Percentiles rank a stretch among this genome's conserved stretches.
These are phyloP conservation scores for Pseudozyma flocculosa DNA, from an alignment of 1,284 basidiomycete species.

Conservation along the genomic window DNA sequence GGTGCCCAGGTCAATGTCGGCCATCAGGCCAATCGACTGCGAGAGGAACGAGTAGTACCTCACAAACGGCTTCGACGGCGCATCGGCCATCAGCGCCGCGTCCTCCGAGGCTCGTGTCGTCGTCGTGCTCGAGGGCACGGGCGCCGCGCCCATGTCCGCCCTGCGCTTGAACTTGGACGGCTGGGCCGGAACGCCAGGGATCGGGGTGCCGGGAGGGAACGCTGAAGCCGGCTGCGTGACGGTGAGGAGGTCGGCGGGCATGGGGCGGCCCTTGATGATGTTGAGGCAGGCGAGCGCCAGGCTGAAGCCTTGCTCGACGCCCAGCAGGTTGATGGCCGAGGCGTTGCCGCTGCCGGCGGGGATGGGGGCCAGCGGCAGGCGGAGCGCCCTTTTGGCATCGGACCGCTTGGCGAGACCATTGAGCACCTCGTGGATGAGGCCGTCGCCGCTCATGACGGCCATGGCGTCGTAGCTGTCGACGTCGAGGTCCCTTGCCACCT, in stretches of 20 bases:
- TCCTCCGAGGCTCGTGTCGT: conserved; percentile 6
- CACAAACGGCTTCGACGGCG: conserved; percentile 32
- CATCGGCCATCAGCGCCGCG: conserved; percentile 19
- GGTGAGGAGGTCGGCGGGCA: conserved; percentile 80
- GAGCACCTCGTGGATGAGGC: conserved; percentile 83
- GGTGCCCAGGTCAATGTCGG: conserved; percentile 74
- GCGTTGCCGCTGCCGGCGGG: conserved; percentile 86
- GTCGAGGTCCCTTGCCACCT: conserved; percentile 68
- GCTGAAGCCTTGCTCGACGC: conserved; percentile 48
- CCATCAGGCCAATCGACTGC: conserved; percentile 84
- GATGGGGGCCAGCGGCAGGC: conserved; percentile 77
- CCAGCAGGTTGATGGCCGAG: conserved; percentile 71
- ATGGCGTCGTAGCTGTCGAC: conserved; percentile 68
- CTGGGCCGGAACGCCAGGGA: conserved; percentile 10
- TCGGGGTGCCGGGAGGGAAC: conserved; percentile 21
- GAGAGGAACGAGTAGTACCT: conserved; percentile 81
- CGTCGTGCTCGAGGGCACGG: conserved; percentile 1
- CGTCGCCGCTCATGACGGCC: conserved; percentile 85
- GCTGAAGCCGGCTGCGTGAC: conserved; percentile 66
- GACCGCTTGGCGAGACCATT: conserved; percentile 81
- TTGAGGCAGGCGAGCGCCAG: conserved; percentile 71
- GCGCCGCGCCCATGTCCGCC: conserved; percentile 10
- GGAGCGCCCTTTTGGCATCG: conserved; percentile 71
- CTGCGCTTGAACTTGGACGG: neutral
- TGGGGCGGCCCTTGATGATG: conserved; percentile 74